Conservation (phyloP, 2,329 filamentous ascomycete species). For the Scleromitrula shiraiana region DNA sequence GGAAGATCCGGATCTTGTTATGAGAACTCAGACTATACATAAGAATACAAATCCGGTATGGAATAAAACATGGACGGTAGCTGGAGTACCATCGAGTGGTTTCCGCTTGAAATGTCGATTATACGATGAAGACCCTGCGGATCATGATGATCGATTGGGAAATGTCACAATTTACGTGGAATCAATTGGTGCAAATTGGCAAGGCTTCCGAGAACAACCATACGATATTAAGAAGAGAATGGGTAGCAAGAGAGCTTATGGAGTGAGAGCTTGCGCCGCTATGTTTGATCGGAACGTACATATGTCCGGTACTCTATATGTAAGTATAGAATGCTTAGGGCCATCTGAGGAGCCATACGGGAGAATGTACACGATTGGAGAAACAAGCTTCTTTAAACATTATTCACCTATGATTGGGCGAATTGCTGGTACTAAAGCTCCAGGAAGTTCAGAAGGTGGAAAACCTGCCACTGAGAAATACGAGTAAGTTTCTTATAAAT, state of each 20-base stretch:
- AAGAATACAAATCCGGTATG: conserved; percentile 67
- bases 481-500: conserved; percentile 48
- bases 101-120: conserved; percentile 80
- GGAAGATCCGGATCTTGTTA: conserved; percentile 68
- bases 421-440: conserved; percentile 63
- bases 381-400: conserved; percentile 69
- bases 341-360: conserved; percentile 61
- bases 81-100: conserved; percentile 72
- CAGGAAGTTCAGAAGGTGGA: conserved; percentile 45
- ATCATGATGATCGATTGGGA: conserved; percentile 80
- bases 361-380: conserved; percentile 72
- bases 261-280: conserved; percentile 60
- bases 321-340: conserved; percentile 74
- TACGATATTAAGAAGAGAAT: conserved; percentile 75
- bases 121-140: conserved; percentile 82
- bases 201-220: conserved; percentile 52
- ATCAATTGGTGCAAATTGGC: conserved; percentile 56
- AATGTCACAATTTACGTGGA: conserved; percentile 68
- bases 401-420: conserved; percentile 84
- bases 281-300: conserved; percentile 53
- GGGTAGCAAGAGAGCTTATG: conserved; percentile 80
- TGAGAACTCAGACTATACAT: conserved; percentile 70
- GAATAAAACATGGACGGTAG: conserved; percentile 81
- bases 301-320: conserved; percentile 60
- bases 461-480: conserved; percentile 56